Evolutionary conservation across 176 grass and related monocot genomes (phyloP).

Genomic region (Avena eriantha): DNA sequence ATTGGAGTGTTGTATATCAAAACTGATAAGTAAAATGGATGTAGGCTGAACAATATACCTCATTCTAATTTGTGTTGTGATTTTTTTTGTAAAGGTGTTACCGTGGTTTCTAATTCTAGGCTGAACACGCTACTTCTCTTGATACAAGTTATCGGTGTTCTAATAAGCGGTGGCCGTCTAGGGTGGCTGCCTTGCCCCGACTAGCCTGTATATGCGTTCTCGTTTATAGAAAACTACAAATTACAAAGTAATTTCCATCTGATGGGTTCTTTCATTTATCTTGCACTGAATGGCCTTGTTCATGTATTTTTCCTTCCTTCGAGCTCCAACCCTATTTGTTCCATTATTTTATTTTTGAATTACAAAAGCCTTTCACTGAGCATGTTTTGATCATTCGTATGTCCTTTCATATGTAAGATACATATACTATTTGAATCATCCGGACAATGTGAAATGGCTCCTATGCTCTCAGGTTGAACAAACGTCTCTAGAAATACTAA

Average conservation of each 20-base stretch:
- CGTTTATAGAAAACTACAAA: neutral
- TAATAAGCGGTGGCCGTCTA: neutral
- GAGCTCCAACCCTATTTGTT: neutral
- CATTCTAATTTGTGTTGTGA: neutral
- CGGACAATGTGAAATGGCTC: neutral
- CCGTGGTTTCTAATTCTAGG: neutral
- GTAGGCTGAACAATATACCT: neutral
- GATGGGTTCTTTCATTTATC: slow-evolving; percentile 18
- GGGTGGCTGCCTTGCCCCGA: neutral
- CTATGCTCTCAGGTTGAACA: neutral
- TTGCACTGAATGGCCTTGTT: neutral
- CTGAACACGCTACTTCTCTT: neutral
- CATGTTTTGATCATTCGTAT: neutral
- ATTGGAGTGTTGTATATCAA: neutral
- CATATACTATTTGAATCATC: neutral
- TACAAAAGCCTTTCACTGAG: neutral
- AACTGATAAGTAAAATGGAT: slow-evolving; percentile 15
- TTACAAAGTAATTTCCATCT: neutral
- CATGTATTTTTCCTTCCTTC: neutral
- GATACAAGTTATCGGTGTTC: neutral
- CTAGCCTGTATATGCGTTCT: neutral
- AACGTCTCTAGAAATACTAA: neutral
- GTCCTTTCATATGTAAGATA: neutral
- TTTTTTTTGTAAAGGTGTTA: neutral
- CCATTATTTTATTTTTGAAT: neutral